Conservation (phyloP, 1,284 basidiomycete species). For the Apiotrichum siamense region DNA sequence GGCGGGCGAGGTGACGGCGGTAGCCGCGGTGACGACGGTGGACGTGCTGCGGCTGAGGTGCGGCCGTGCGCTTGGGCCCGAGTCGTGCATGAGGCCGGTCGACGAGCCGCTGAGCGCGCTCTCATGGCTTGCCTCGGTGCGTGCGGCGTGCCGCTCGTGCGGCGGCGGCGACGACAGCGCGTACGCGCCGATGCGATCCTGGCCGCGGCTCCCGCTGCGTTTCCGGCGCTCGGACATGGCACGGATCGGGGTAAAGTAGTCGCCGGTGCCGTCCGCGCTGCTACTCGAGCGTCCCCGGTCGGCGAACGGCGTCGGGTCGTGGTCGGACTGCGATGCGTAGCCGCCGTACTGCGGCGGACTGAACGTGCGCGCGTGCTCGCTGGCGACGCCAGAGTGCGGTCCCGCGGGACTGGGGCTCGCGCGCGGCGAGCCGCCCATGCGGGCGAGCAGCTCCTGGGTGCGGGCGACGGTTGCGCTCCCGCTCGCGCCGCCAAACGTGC, state of each 20-base stretch:
- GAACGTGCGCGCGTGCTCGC: background rate
- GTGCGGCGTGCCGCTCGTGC: background rate
- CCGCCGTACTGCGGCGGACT: background rate
- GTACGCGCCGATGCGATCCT: background rate
- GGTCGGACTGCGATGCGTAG: background rate
- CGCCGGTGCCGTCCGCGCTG: background rate
- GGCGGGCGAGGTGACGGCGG: background rate
- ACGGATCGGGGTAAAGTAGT: conserved; percentile 1
- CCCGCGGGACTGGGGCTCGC: too few relatives aligned
- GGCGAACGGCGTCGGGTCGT: background rate
- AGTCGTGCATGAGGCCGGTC: background rate
- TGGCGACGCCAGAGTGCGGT: background rate
- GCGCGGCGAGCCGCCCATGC: too few relatives aligned
- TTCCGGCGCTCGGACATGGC: background rate
- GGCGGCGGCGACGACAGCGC: conserved; percentile 8
- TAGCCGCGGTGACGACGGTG: conserved; percentile 4
- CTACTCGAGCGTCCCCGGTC: background rate
- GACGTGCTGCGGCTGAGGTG: conserved; percentile 4
- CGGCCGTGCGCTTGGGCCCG: conserved; percentile 2
- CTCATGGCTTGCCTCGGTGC: background rate
- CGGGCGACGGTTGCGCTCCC: too few relatives aligned
- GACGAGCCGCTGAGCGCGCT: background rate
- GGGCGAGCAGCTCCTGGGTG: too few relatives aligned
- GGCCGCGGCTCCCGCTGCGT: background rate
- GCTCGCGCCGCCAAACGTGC: too few relatives aligned